Percentiles rank a stretch among this genome's conserved stretches.
Conservation (phyloP, 768 basidiomycete species). For the Pleurotus ostreatus region DNA sequence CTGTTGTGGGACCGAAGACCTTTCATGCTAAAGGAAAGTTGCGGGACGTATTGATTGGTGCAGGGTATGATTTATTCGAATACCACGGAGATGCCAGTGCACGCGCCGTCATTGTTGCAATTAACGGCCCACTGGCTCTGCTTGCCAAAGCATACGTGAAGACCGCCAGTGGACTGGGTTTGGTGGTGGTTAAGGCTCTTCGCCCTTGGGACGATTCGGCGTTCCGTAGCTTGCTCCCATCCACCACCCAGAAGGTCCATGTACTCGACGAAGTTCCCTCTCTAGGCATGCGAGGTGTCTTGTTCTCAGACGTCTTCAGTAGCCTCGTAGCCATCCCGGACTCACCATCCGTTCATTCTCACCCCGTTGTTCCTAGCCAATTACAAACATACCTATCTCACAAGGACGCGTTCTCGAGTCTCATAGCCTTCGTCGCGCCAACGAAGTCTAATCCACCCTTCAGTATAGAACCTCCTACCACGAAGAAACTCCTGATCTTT, state of each 20-base stretch:
- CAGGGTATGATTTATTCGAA: slow-evolving; percentile 75
- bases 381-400: slow-evolving; percentile 47
- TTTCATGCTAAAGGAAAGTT: slow-evolving; percentile 23
- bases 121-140: slow-evolving; percentile 77
- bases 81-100: slow-evolving; percentile 67
- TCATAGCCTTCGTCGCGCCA: slow-evolving; percentile 23
- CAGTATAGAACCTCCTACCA: slow-evolving; percentile 24
- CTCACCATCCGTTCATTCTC: slow-evolving; percentile 42
- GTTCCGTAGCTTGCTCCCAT: slow-evolving; percentile 58
- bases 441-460: neutral
- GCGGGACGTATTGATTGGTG: slow-evolving; percentile 43
- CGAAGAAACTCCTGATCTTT: slow-evolving; percentile 64
- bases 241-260: slow-evolving; percentile 53
- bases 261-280: slow-evolving; percentile 79
- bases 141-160: slow-evolving; percentile 49
- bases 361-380: slow-evolving; percentile 55
- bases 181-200: slow-evolving; percentile 73
- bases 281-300: slow-evolving; percentile 52
- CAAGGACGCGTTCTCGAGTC: slow-evolving; percentile 39
- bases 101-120: slow-evolving; percentile 59
- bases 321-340: slow-evolving; percentile 39
- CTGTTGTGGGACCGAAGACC: slow-evolving; percentile 28
- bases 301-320: slow-evolving; percentile 73
- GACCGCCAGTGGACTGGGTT: slow-evolving; percentile 48
- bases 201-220: slow-evolving; percentile 76